Evolutionary conservation across 2,329 filamentous ascomycete genomes (phyloP).

Genomic region (Aschersonia sp.): DNA sequence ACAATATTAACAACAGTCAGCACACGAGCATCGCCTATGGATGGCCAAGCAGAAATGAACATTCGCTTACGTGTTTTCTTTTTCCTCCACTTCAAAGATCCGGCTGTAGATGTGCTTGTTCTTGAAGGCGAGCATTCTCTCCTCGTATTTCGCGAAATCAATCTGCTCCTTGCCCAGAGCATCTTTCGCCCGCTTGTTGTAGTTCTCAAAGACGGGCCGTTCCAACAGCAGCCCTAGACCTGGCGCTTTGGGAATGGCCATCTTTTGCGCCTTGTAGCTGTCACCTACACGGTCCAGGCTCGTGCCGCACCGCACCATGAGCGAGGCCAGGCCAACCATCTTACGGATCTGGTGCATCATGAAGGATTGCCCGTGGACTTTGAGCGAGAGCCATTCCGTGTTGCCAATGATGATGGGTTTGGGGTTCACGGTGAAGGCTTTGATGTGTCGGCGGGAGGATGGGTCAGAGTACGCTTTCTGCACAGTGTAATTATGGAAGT

Average conservation of each 20-base stretch:
- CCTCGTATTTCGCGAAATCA: slow-evolving; percentile 64
- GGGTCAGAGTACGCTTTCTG: slow-evolving; percentile 71
- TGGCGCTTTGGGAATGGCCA: slow-evolving; percentile 88
- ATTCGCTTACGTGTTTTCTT: slow-evolving; percentile 62
- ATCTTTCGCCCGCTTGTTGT: slow-evolving; percentile 59
- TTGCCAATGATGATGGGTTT: slow-evolving; percentile 73
- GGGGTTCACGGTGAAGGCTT: slow-evolving; percentile 69
- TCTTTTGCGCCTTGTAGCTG: slow-evolving; percentile 56
- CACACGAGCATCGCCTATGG: too few species aligned
- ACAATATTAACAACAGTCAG: not conserved
- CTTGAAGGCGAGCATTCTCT: slow-evolving; percentile 78
- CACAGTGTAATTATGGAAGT: slow-evolving; percentile 97
- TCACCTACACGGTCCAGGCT: slow-evolving; percentile 55
- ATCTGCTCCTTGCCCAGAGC: slow-evolving; percentile 53
- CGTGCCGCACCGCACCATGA: slow-evolving; percentile 76
- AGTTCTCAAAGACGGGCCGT: slow-evolving; percentile 77
- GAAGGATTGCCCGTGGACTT: slow-evolving; percentile 95
- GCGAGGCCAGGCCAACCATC: slow-evolving; percentile 87
- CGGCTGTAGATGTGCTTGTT: slow-evolving; percentile 80
- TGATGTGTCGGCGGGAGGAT: slow-evolving; percentile 80
- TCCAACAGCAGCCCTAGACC: slow-evolving; percentile 79
- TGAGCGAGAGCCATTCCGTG: slow-evolving; percentile 89
- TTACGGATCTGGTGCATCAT: slow-evolving; percentile 99
- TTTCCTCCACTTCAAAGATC: slow-evolving; percentile 82
- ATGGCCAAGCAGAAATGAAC: not conserved